phyloP scores from a whole-genome alignment of 2,329 filamentous ascomycete genomes.

The Thielaviopsis euricoi region DNA sequence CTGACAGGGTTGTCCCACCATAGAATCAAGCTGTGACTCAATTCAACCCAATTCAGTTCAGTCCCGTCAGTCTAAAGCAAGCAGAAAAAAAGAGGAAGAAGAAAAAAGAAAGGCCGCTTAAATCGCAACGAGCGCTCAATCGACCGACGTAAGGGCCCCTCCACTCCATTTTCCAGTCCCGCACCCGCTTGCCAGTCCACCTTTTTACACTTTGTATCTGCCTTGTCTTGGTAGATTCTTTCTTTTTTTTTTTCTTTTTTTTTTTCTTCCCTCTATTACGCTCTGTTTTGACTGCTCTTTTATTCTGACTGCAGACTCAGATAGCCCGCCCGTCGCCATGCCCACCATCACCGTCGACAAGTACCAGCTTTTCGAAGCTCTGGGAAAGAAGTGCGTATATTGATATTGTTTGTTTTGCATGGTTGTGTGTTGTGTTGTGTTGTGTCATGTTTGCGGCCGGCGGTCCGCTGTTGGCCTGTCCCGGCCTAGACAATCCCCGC shows the following conservation, averaged over 20 bases:
- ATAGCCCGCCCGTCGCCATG: constrained; percentile 36
- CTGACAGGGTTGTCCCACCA: no score
- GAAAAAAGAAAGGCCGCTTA: not conserved
- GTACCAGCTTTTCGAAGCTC: constrained; percentile 81
- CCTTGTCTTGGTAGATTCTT: not conserved
- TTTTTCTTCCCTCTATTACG: not conserved
- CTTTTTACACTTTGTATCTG: no score
- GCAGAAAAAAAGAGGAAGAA: not conserved
- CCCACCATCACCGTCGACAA: constrained; percentile 96
- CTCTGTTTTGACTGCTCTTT: not conserved
- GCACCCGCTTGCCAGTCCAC: not conserved
- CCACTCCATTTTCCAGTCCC: not conserved
- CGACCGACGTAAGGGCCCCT: not conserved
- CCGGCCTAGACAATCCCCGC: not conserved
- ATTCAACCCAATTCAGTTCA: not conserved
- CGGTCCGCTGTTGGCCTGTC: no score
- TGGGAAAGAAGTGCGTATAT: constrained; percentile 58
- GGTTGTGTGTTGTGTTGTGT: no score
- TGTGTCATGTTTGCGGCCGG: not conserved
- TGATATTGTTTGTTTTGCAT: no score
- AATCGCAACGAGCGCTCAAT: not conserved
- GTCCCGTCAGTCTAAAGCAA: no score
- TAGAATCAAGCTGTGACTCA: constrained; percentile 7
- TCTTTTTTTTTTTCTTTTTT: not conserved
- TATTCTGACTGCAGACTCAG: not conserved